Evolutionary conservation across 805 yeast genomes (phyloP).

Genomic region (Zygosaccharomyces bailii): DNA sequence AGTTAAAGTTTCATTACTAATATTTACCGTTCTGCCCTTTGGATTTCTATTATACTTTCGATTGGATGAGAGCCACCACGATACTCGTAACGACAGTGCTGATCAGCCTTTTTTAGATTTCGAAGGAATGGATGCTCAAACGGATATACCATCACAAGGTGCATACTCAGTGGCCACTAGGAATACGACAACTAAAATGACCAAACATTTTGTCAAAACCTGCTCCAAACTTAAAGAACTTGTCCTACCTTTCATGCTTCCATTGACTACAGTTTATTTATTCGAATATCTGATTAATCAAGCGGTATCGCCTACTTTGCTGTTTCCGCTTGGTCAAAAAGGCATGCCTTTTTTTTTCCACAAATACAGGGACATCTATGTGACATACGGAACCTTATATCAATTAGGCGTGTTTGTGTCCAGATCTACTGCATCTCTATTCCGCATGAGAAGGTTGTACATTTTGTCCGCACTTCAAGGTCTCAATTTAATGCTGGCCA

Average conservation of each 20-base stretch:
- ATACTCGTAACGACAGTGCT: constrained; percentile 6
- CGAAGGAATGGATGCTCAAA: constrained; percentile 8
- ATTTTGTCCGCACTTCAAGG: constrained; percentile 64
- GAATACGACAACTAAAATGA: constrained; percentile 5
- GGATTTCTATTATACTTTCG: constrained; percentile 44
- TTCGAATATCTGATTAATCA: constrained; percentile 89
- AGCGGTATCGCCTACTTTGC: constrained; percentile 82
- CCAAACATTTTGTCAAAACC: constrained; percentile 29
- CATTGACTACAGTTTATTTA: constrained; percentile 76
- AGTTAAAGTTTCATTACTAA: constrained; percentile 51
- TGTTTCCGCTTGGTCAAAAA: constrained; percentile 62
- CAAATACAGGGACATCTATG: constrained; percentile 80
- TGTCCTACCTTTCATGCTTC: constrained; percentile 71
- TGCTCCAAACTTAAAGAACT: constrained; percentile 41
- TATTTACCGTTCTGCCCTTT: constrained; percentile 56
- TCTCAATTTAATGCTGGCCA: constrained; percentile 54
- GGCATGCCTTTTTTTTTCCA: constrained; percentile 53
- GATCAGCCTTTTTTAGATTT: constrained; percentile 10
- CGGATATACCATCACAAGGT: constrained; percentile 6
- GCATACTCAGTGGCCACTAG: constrained; percentile 8
- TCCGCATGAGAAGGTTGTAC: constrained; percentile 58
- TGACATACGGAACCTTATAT: constrained; percentile 82
- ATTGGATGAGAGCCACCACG: constrained; percentile 21
- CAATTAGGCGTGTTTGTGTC: constrained; percentile 93
- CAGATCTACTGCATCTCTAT: constrained; percentile 69